phyloP scores from a whole-genome alignment of 2,329 filamentous ascomycete species.

The Penicillium freii region DNA sequence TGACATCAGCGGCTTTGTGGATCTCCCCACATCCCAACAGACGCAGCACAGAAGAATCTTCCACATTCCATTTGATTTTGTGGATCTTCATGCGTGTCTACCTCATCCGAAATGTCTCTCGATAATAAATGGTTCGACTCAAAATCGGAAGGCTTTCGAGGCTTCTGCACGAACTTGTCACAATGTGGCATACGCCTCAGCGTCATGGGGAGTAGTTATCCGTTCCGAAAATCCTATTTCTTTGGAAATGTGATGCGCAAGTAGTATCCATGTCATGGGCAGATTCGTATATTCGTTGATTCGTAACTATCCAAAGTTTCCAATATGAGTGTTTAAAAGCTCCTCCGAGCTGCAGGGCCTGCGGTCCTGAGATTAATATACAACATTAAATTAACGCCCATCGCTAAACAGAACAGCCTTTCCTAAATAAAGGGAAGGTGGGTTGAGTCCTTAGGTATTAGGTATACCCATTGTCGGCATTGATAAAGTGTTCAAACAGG shows the following conservation, averaged over 20 bases:
- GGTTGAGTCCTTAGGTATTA: neutral
- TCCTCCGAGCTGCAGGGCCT: neutral
- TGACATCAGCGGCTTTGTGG: slow-evolving; percentile 10
- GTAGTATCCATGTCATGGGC: neutral
- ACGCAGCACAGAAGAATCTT: neutral
- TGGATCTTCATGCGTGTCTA: neutral
- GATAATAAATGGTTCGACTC: neutral
- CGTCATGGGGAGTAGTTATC: neutral
- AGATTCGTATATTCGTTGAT: neutral
- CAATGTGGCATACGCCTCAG: neutral
- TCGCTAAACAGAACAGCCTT: neutral
- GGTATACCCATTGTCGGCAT: slow-evolving; percentile 1
- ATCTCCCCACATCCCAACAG: neutral
- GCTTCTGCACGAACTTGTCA: neutral
- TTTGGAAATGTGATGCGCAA: neutral
- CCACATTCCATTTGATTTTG: neutral
- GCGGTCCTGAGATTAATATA: neutral
- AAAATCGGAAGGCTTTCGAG: neutral
- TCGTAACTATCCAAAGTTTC: neutral
- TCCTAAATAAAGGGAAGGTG: neutral
- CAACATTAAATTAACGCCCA: neutral
- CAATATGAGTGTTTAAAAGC: neutral
- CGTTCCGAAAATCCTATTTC: neutral
- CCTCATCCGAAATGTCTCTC: neutral
- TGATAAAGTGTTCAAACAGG: slow-evolving; percentile 9